A percentile compares a stretch with the other conserved stretches of the same genome.
Conservation (phyloP, 1,284 basidiomycete species). For the Schizophyllum amplum region DNA sequence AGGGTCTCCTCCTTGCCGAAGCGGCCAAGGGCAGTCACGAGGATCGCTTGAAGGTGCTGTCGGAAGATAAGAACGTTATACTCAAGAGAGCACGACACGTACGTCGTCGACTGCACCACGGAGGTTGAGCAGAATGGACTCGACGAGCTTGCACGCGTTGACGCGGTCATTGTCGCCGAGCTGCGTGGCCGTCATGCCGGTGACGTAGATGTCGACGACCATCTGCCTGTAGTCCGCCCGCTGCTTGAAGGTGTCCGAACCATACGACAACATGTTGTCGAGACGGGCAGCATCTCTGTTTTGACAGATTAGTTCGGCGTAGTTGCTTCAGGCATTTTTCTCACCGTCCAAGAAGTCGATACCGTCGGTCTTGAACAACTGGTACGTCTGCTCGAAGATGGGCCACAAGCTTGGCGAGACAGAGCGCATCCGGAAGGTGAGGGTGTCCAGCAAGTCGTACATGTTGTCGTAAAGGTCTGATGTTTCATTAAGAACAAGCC, state of each 20-base stretch:
- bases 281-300: constrained; percentile 84
- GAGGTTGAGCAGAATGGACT: constrained; percentile 76
- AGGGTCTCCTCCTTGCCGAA: constrained; percentile 54
- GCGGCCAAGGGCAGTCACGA: constrained; percentile 51
- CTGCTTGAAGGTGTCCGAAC: constrained; percentile 66
- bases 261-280: constrained; percentile 88
- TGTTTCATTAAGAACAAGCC: constrained; percentile 1
- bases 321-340: constrained; percentile 9
- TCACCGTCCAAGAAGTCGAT: constrained; percentile 80
- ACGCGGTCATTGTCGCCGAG: constrained; percentile 81
- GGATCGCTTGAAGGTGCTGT: constrained; percentile 42
- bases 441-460: constrained; percentile 79
- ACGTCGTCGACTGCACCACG: constrained; percentile 70
- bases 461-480: constrained; percentile 84
- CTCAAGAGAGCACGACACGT: background rate
- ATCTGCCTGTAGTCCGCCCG: constrained; percentile 75
- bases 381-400: constrained; percentile 77
- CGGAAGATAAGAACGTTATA: constrained; percentile 1
- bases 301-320: constrained; percentile 1
- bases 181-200: constrained; percentile 61
- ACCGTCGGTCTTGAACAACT: constrained; percentile 78
- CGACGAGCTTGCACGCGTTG: constrained; percentile 81
- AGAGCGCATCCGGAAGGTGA: constrained; percentile 76
- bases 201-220: constrained; percentile 80
- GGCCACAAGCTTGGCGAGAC: constrained; percentile 84